These are phyloP conservation scores for Aspergillus piperis DNA, from an alignment of 2,329 filamentous ascomycete species.

Conservation along the genomic window DNA sequence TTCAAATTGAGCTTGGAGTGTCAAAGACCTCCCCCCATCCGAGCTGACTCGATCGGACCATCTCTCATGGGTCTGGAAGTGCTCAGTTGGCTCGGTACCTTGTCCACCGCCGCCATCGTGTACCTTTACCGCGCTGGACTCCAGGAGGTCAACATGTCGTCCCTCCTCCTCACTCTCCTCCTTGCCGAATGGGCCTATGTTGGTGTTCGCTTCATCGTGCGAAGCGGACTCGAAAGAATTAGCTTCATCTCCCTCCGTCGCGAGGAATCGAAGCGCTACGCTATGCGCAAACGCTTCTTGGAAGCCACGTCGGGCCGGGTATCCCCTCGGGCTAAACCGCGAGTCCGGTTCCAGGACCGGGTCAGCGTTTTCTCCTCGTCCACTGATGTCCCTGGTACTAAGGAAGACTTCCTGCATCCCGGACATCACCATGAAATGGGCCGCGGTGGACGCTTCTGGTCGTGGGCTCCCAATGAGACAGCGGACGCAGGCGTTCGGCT, in stretches of 20 bases:
- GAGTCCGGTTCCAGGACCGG: constrained; percentile 37
- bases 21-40: constrained; percentile 84
- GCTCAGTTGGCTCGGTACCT: constrained; percentile 87
- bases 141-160: constrained; percentile 71
- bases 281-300: constrained; percentile 74
- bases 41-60: constrained; percentile 90
- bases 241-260: constrained; percentile 81
- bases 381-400: constrained; percentile 27
- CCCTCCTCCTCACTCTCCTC: constrained; percentile 74
- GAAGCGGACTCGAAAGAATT: constrained; percentile 71
- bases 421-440: constrained; percentile 33
- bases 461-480: constrained; percentile 53
- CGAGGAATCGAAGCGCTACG: constrained; percentile 75
- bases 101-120: constrained; percentile 83
- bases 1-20: constrained; percentile 91
- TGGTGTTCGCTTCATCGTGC: constrained; percentile 67
- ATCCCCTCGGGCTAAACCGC: constrained; percentile 21
- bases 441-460: constrained; percentile 56
- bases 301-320: constrained; percentile 26
- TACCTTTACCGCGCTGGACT: constrained; percentile 77
- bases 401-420: constrained; percentile 30
- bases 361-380: constrained; percentile 34
- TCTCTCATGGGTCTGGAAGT: constrained; percentile 86
- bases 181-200: constrained; percentile 85
- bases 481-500: constrained; percentile 52